Evolutionary conservation across 179 eudicot genomes (phyloP).

Genomic region (Corrigiola litoralis): DNA sequence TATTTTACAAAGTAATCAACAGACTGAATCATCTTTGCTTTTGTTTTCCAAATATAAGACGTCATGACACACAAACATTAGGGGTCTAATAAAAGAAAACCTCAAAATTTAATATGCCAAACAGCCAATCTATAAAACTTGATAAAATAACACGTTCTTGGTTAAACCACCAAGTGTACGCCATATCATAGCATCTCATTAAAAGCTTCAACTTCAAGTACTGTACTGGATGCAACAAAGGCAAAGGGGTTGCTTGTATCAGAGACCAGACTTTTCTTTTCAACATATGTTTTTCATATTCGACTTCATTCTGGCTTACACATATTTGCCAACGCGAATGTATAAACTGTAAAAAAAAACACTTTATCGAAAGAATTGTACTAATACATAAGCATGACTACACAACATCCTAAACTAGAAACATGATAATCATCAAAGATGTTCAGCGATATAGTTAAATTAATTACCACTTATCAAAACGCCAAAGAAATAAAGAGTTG

Average conservation of each 20-base stretch:
- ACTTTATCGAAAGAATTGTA: not conserved
- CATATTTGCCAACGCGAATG: too few relatives aligned
- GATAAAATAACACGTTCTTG: too few relatives aligned
- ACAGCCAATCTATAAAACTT: too few relatives aligned
- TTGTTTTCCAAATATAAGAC: too few relatives aligned
- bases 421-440: not conserved
- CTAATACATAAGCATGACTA: too few relatives aligned
- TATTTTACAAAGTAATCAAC: too few relatives aligned
- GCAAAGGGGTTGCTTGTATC: not conserved
- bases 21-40: too few relatives aligned
- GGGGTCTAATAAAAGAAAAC: too few relatives aligned
- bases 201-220: not conserved
- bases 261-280: not conserved
- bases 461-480: slow-evolving; percentile 91
- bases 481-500: slow-evolving; percentile 91
- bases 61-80: too few relatives aligned
- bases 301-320: not conserved
- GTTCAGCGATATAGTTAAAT: not conserved
- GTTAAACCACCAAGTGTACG: too few relatives aligned
- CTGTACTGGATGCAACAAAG: not conserved
- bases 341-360: not conserved
- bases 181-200: too few relatives aligned
- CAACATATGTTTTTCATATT: not conserved
- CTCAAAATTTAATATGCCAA: too few relatives aligned
- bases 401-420: not conserved